These are phyloP conservation scores for Dothideomycetes sp. DNA, from an alignment of 2,329 filamentous ascomycete genomes.

Conservation along the genomic window DNA sequence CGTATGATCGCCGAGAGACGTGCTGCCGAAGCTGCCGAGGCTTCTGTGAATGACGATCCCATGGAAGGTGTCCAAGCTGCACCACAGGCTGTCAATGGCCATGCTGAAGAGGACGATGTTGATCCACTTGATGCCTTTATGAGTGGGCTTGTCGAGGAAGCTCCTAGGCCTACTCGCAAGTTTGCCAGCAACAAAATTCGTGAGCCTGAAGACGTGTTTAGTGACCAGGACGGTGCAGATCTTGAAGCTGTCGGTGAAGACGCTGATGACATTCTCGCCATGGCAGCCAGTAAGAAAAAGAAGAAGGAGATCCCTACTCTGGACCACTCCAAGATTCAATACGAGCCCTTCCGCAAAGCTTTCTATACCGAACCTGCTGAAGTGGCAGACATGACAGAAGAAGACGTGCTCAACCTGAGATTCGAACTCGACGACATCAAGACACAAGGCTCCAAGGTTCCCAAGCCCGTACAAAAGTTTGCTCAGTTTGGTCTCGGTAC, in stretches of 20 bases:
- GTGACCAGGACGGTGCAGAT: slow-evolving; percentile 66
- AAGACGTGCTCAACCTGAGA: slow-evolving; percentile 71
- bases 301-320: slow-evolving; percentile 91
- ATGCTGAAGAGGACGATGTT: slow-evolving; percentile 58
- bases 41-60: slow-evolving; percentile 26
- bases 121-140: slow-evolving; percentile 98
- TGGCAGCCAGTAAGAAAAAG: slow-evolving; percentile 60
- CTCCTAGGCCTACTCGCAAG: slow-evolving; percentile 33
- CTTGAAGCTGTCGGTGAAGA: slow-evolving; percentile 55
- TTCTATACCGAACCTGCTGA: slow-evolving; percentile 92
- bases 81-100: slow-evolving; percentile 24
- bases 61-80: slow-evolving; percentile 24
- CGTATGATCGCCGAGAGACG: slow-evolving; percentile 73
- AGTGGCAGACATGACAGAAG: slow-evolving; percentile 70
- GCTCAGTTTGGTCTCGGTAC: slow-evolving; percentile 86
- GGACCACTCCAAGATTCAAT: slow-evolving; percentile 77
- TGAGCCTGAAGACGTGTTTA: slow-evolving; percentile 78
- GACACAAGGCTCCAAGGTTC: slow-evolving; percentile 76
- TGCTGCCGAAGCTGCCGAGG: slow-evolving; percentile 43
- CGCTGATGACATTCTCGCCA: slow-evolving; percentile 55
- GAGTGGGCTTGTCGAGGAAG: slow-evolving; percentile 50
- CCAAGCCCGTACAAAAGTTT: slow-evolving; percentile 93
- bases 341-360: slow-evolving; percentile 80
- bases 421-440: slow-evolving; percentile 93
- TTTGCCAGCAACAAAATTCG: slow-evolving; percentile 36